Conservation (phyloP, 352 stramenopile genomes). For the Phytophthora capsici region DNA sequence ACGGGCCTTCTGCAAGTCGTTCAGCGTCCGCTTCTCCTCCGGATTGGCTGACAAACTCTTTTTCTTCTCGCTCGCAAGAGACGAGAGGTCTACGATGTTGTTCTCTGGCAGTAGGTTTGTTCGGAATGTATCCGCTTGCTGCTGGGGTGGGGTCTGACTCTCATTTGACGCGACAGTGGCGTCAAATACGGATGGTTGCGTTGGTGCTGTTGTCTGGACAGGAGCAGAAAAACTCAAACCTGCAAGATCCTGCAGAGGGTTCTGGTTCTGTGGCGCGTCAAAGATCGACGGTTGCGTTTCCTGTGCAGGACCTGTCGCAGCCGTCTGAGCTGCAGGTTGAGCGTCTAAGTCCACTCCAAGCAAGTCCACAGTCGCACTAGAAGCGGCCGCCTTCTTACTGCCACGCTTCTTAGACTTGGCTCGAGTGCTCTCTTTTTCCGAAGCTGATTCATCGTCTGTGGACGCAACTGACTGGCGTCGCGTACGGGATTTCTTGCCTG, state of each 20-base stretch:
- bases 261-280: slow-evolving; percentile 38
- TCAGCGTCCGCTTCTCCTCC: slow-evolving; percentile 55
- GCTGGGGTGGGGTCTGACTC: slow-evolving; percentile 8
- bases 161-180: slow-evolving; percentile 1
- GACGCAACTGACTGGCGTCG: slow-evolving; percentile 48
- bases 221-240: slow-evolving; percentile 53
- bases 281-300: slow-evolving; percentile 48
- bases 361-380: slow-evolving; percentile 50
- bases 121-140: slow-evolving; percentile 40
- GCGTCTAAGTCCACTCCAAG: slow-evolving; percentile 56
- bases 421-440: slow-evolving; percentile 48
- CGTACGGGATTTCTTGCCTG: slow-evolving; percentile 36
- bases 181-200: slow-evolving; percentile 16
- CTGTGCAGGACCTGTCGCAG: slow-evolving; percentile 12
- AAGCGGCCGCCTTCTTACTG: slow-evolving; percentile 28
- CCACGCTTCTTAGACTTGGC: slow-evolving; percentile 40
- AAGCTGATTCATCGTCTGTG: slow-evolving; percentile 41
- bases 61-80: slow-evolving; percentile 66
- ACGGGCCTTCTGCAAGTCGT: slow-evolving; percentile 64
- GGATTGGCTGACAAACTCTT: slow-evolving; percentile 32
- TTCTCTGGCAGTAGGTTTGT: slow-evolving; percentile 71
- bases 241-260: slow-evolving; percentile 60
- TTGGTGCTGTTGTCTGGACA: slow-evolving; percentile 13
- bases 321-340: slow-evolving; percentile 11
- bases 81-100: slow-evolving; percentile 67